Evolutionary conservation across 2,329 filamentous ascomycete species (phyloP).

Genomic region (Ascochyta koolunga): DNA sequence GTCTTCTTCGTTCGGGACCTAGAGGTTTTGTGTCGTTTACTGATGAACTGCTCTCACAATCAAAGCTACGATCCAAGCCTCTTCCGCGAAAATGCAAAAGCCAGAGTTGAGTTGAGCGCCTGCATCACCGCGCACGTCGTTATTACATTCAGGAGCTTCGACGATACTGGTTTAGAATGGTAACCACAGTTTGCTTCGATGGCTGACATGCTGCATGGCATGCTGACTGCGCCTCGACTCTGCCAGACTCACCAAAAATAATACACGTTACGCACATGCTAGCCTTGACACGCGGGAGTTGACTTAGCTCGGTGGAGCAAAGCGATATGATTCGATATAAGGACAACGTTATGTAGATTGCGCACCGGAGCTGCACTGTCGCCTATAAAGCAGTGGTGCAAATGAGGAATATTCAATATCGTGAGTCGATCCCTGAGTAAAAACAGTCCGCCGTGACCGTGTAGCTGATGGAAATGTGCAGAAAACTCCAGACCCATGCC

Average conservation of each 20-base stretch:
- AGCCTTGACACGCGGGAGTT: background rate
- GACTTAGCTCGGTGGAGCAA: background rate
- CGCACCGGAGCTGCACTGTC: background rate
- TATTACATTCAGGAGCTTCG: background rate
- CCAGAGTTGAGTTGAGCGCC: too few species aligned
- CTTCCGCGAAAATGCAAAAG: too few species aligned
- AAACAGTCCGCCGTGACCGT: background rate
- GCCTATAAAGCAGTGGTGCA: background rate
- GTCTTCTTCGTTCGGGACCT: too few species aligned
- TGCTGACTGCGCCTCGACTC: slow-evolving; percentile 3
- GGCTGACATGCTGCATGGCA: slow-evolving; percentile 6
- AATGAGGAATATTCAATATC: slow-evolving; percentile 9
- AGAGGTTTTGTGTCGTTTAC: too few species aligned
- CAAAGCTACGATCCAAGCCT: too few species aligned
- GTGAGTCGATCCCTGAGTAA: background rate
- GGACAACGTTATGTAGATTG: too few species aligned
- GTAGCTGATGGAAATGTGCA: background rate
- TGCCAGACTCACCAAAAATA: too few species aligned
- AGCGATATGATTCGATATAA: too few species aligned
- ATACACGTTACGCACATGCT: background rate
- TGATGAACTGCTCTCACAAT: too few species aligned
- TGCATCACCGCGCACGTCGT: too few species aligned
- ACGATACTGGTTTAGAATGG: background rate
- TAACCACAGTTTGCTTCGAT: background rate
- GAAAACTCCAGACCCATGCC: slow-evolving; percentile 3